Percentiles rank a stretch among this genome's conserved stretches.
Evolutionary conservation across 2,329 filamentous ascomycete genomes (phyloP).

Genomic region (Ceratocystis papillata): DNA sequence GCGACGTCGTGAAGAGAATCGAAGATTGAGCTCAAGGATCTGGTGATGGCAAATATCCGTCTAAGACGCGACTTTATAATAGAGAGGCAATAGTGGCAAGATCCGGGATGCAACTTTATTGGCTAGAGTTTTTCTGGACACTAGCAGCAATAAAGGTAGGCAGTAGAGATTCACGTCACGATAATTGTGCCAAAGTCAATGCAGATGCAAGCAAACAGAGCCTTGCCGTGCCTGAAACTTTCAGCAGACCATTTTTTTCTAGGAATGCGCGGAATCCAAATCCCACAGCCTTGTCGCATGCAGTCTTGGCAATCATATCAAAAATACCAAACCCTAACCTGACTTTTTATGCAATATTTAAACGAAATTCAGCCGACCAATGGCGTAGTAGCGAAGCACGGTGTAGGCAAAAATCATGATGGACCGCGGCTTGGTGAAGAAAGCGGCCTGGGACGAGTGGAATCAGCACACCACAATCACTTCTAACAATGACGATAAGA

Average conservation of each 20-base stretch:
- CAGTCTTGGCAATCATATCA: neutral
- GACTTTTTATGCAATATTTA: neutral
- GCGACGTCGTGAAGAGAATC: neutral
- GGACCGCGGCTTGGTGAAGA: neutral
- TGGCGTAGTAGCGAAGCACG: neutral
- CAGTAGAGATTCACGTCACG: neutral
- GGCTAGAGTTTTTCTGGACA: neutral
- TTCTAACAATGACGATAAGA: slow-evolving; percentile 44
- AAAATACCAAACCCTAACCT: neutral
- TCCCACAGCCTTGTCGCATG: neutral
- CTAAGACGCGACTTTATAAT: neutral
- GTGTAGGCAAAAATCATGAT: neutral
- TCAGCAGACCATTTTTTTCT: neutral
- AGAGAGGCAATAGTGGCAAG: neutral
- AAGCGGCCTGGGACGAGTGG: neutral
- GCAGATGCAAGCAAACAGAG: slow-evolving; percentile 3
- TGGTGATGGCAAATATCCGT: neutral
- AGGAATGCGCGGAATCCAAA: neutral
- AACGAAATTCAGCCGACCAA: neutral
- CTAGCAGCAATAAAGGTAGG: neutral
- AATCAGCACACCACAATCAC: slow-evolving; percentile 1
- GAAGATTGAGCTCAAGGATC: neutral
- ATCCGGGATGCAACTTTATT: neutral
- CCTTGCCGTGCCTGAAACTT: slow-evolving; percentile 11
- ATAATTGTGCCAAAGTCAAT: neutral